Conservation (phyloP, 805 yeast genomes). For the Schizosaccharomyces japonicus region DNA sequence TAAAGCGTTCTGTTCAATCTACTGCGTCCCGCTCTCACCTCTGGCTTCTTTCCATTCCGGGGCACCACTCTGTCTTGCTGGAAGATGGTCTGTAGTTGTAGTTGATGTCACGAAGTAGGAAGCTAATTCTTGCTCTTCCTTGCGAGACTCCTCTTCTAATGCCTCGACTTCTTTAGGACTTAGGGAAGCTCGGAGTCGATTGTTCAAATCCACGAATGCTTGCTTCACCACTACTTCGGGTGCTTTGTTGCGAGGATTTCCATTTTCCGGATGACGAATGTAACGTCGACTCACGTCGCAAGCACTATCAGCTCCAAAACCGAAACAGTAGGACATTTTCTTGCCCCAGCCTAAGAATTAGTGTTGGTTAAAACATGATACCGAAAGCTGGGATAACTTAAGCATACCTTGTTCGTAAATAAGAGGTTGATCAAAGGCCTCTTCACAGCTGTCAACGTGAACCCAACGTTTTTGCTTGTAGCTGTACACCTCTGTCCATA, state of each 20-base stretch:
- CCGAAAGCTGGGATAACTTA: not conserved
- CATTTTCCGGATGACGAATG: not conserved
- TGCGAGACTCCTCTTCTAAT: constrained; percentile 19
- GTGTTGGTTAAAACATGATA: not conserved
- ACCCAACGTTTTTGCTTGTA: constrained; percentile 42
- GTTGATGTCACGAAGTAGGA: constrained; percentile 7
- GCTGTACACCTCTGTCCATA: constrained; percentile 82
- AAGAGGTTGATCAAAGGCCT: not conserved
- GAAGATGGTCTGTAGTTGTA: constrained; percentile 4
- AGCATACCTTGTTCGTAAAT: not conserved
- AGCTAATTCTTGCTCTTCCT: constrained; percentile 16
- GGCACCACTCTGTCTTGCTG: constrained; percentile 54
- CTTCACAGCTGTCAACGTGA: constrained; percentile 23
- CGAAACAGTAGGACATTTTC: constrained; percentile 71
- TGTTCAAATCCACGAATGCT: constrained; percentile 19
- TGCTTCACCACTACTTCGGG: constrained; percentile 23
- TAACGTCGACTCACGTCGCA: not conserved
- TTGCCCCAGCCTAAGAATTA: constrained; percentile 49
- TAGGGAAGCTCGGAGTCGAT: constrained; percentile 15
- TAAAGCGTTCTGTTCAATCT: not conserved
- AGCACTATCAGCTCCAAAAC: constrained; percentile 21
- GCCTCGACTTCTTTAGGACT: constrained; percentile 19
- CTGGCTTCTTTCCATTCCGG: constrained; percentile 51
- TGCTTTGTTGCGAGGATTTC: not conserved
- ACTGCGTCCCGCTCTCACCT: constrained; percentile 48